Conservation (phyloP, 2,329 filamentous ascomycete species). For the Phoma sp. region DNA sequence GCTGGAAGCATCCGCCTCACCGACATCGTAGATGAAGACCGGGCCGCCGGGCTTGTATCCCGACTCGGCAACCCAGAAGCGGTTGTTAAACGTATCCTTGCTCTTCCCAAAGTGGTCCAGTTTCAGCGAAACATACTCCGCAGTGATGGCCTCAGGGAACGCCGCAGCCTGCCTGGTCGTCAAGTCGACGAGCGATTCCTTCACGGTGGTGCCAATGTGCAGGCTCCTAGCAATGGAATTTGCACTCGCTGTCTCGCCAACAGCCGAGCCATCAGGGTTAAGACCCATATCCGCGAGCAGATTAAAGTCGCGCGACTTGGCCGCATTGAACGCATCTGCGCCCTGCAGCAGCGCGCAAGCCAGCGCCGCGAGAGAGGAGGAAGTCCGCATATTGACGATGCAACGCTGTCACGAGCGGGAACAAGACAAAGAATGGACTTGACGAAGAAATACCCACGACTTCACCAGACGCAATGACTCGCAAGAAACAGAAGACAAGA, state of each 20-base stretch:
- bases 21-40: slow-evolving; percentile 50
- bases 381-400: slow-evolving; percentile 32
- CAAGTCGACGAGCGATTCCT: background rate
- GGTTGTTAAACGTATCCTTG: slow-evolving; percentile 45
- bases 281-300: slow-evolving; percentile 45
- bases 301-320: slow-evolving; percentile 29
- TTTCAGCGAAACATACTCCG: slow-evolving; percentile 47
- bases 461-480: slow-evolving; percentile 6
- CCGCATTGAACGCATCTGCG: slow-evolving; percentile 30
- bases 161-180: slow-evolving; percentile 3
- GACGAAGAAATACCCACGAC: background rate
- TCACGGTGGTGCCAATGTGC: slow-evolving; percentile 16
- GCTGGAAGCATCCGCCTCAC: slow-evolving; percentile 41
- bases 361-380: slow-evolving; percentile 30
- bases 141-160: slow-evolving; percentile 25
- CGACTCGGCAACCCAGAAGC: slow-evolving; percentile 47
- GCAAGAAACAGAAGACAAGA: slow-evolving; percentile 5
- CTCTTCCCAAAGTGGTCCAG: slow-evolving; percentile 46
- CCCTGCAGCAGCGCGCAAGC: slow-evolving; percentile 35
- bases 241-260: slow-evolving; percentile 14
- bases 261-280: slow-evolving; percentile 41
- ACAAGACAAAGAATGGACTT: background rate
- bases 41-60: slow-evolving; percentile 48
- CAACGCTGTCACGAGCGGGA: background rate
- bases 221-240: slow-evolving; percentile 15